These are phyloP conservation scores for Parafenestella ontariensis DNA, from an alignment of 2,329 filamentous ascomycete genomes.

Conservation along the genomic window DNA sequence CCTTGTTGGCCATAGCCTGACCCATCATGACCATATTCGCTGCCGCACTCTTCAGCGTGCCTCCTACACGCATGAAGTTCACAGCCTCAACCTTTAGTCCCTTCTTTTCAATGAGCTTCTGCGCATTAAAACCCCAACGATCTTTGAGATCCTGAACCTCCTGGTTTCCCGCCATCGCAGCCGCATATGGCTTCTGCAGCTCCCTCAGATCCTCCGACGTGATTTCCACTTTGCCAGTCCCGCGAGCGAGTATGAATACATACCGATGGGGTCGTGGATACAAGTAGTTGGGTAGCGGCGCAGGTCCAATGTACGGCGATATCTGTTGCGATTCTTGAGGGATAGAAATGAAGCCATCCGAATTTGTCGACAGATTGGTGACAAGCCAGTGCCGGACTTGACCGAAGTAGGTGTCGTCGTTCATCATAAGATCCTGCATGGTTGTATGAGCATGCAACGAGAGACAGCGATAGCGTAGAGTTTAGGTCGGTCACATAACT, in stretches of 20 bases:
- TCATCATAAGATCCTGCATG: slow-evolving; percentile 25
- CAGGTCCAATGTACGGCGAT: slow-evolving; percentile 27
- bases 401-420: slow-evolving; percentile 28
- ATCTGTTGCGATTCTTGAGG: slow-evolving; percentile 9
- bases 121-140: slow-evolving; percentile 30
- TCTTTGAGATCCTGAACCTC: slow-evolving; percentile 30
- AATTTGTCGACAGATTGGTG: slow-evolving; percentile 17
- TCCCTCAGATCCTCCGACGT: slow-evolving; percentile 23
- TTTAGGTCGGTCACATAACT: background rate
- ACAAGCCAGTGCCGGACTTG: slow-evolving; percentile 34
- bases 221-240: slow-evolving; percentile 8
- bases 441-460: background rate
- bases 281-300: slow-evolving; percentile 30
- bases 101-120: slow-evolving; percentile 26
- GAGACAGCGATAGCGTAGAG: background rate
- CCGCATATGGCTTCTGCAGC: slow-evolving; percentile 24
- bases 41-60: slow-evolving; percentile 21
- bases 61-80: slow-evolving; percentile 25
- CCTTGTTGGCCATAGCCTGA: slow-evolving; percentile 24
- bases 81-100: slow-evolving; percentile 23
- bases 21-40: slow-evolving; percentile 24
- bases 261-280: slow-evolving; percentile 30
- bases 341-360: slow-evolving; percentile 14
- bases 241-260: slow-evolving; percentile 24
- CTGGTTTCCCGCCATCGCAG: slow-evolving; percentile 24